Evolutionary conservation across 805 yeast species (phyloP).

Genomic region (Spencermartinsiella europaea): DNA sequence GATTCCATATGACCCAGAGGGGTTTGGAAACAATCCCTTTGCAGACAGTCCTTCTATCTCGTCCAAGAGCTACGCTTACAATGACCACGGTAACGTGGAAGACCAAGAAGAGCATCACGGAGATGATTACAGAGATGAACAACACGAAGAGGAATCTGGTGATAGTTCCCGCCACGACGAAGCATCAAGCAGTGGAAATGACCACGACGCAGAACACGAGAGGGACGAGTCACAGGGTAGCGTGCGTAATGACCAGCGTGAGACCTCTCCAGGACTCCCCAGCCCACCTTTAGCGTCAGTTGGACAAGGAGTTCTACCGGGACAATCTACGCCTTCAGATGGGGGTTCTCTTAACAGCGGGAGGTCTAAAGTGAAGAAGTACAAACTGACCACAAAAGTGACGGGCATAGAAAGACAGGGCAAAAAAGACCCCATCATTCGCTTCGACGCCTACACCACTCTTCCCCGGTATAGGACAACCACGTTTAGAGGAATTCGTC

Average conservation of each 20-base stretch:
- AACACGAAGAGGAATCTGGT: background rate
- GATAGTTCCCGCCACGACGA: background rate
- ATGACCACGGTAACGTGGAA: background rate
- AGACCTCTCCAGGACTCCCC: background rate
- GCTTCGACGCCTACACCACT: slow-evolving; percentile 64
- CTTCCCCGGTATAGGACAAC: slow-evolving; percentile 72
- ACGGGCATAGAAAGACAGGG: slow-evolving; percentile 67
- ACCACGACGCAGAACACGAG: background rate
- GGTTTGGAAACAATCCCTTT: slow-evolving; percentile 49
- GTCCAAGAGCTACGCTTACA: slow-evolving; percentile 1
- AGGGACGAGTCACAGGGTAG: background rate
- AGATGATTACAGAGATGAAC: background rate
- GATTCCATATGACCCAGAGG: slow-evolving; percentile 40
- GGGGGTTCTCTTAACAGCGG: background rate
- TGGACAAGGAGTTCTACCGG: background rate
- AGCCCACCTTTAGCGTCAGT: too few species aligned
- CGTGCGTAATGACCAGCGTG: background rate
- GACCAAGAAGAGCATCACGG: background rate
- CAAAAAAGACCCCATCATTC: slow-evolving; percentile 72
- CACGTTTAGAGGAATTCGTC: slow-evolving; percentile 64
- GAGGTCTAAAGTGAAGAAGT: slow-evolving; percentile 24
- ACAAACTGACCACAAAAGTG: slow-evolving; percentile 50
- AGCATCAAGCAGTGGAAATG: background rate
- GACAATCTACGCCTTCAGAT: background rate
- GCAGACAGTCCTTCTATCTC: slow-evolving; percentile 39